Percentiles rank a stretch among this genome's conserved stretches.
phyloP scores from a whole-genome alignment of 2,329 filamentous ascomycete genomes.

The Knufia fluminis region DNA sequence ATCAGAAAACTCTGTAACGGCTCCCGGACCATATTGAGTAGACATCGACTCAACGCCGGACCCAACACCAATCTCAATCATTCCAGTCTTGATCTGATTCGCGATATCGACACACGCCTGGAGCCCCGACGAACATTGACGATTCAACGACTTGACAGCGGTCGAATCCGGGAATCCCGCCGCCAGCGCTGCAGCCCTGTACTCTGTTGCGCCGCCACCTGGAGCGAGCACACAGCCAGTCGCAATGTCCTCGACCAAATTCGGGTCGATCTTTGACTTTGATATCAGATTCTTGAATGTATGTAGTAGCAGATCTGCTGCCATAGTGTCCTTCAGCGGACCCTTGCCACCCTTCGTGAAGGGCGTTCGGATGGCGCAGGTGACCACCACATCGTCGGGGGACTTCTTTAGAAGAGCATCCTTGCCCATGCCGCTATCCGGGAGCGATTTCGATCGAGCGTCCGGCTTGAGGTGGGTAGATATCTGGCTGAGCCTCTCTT shows the following conservation, averaged over 20 bases:
- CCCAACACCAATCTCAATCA: conserved; percentile 92
- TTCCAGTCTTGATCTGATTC: conserved; percentile 79
- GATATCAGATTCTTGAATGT: conserved; percentile 73
- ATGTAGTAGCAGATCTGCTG: conserved; percentile 74
- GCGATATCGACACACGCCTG: conserved; percentile 91
- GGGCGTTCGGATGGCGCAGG: conserved; percentile 80
- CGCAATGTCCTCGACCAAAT: conserved; percentile 80
- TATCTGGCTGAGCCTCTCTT: conserved; percentile 52
- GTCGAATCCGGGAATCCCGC: conserved; percentile 82
- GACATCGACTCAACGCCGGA: conserved; percentile 97
- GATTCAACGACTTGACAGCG: conserved; percentile 80
- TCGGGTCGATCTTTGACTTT: conserved; percentile 80
- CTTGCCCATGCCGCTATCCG: conserved; percentile 30
- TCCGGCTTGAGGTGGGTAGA: conserved; percentile 44
- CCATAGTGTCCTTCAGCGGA: conserved; percentile 87
- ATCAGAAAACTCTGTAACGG: conserved; percentile 88
- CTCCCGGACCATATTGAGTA: conserved; percentile 76
- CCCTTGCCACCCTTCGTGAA: conserved; percentile 91
- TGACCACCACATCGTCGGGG: conserved; percentile 72
- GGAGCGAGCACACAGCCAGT: conserved; percentile 87
- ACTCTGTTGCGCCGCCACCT: conserved; percentile 91
- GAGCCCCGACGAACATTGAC: conserved; percentile 87
- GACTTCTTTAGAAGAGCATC: conserved; percentile 41
- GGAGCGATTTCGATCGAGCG: conserved; percentile 25
- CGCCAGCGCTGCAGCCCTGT: conserved; percentile 81